phyloP scores from a whole-genome alignment of 306 rosid species.

The Cyamopsis tetragonoloba region DNA sequence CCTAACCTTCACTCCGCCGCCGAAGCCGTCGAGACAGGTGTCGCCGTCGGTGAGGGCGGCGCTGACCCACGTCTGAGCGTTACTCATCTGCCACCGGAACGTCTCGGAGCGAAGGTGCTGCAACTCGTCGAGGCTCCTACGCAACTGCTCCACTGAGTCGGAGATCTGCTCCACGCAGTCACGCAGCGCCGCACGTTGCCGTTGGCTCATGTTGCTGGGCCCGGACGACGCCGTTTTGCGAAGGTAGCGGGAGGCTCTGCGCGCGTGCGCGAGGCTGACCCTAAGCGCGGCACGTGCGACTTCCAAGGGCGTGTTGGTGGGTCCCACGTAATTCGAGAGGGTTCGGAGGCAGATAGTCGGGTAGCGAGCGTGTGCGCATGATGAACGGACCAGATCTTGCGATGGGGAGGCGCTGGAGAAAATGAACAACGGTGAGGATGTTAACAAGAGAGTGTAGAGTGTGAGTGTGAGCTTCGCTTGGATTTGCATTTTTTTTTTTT shows the following conservation, averaged over 20 bases:
- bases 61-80: slow-evolving; percentile 82
- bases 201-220: not conserved
- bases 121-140: slow-evolving; percentile 45
- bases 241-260: slow-evolving; percentile 32
- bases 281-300: slow-evolving; percentile 55
- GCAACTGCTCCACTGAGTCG: slow-evolving; percentile 61
- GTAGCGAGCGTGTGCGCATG: slow-evolving; percentile 65
- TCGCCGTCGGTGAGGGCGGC: slow-evolving; percentile 75
- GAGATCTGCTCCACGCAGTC: slow-evolving; percentile 72
- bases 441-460: slow-evolving; percentile 8
- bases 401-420: not conserved
- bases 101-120: slow-evolving; percentile 47
- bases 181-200: slow-evolving; percentile 43
- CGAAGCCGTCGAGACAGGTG: slow-evolving; percentile 69
- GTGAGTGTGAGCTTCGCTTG: not conserved
- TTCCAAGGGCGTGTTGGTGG: slow-evolving; percentile 47
- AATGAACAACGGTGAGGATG: slow-evolving; percentile 7
- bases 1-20: slow-evolving; percentile 32
- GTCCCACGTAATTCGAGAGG: slow-evolving; percentile 50
- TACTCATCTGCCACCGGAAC: slow-evolving; percentile 67
- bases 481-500: not conserved
- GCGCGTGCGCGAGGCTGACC: slow-evolving; percentile 54
- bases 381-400: slow-evolving; percentile 57
- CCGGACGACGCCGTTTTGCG: not conserved
- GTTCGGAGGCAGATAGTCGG: slow-evolving; percentile 64